A percentile compares a stretch with the other conserved stretches of the same genome.
Conservation (phyloP, 1,284 basidiomycete species). For the Anthracocystis setariae region DNA sequence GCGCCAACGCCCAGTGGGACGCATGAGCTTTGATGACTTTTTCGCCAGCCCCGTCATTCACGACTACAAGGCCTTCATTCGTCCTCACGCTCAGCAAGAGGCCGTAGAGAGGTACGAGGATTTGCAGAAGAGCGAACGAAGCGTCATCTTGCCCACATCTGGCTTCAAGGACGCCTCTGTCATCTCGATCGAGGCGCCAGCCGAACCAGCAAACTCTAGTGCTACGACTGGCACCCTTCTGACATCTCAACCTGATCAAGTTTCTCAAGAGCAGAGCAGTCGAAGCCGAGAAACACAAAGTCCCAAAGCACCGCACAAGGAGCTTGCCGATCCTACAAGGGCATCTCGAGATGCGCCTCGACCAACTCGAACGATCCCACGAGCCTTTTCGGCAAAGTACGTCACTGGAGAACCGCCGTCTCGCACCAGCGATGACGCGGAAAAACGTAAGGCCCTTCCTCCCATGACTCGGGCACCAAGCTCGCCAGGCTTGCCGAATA, state of each 20-base stretch:
- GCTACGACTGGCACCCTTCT: background rate
- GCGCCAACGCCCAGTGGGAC: slow-evolving; percentile 83
- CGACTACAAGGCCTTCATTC: slow-evolving; percentile 46
- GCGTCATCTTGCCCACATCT: slow-evolving; percentile 33
- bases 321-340: background rate
- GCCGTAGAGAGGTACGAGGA: slow-evolving; percentile 42
- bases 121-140: slow-evolving; percentile 38
- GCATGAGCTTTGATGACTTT: slow-evolving; percentile 91
- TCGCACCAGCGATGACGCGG: slow-evolving; percentile 17
- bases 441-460: slow-evolving; percentile 11
- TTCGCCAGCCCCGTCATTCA: slow-evolving; percentile 72
- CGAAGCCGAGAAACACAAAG: slow-evolving; percentile 3
- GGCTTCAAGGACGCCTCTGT: slow-evolving; percentile 26
- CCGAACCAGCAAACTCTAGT: background rate
- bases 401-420: slow-evolving; percentile 38
- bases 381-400: slow-evolving; percentile 46
- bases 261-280: slow-evolving; percentile 2
- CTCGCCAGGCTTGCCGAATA: slow-evolving; percentile 30
- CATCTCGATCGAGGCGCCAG: slow-evolving; percentile 6
- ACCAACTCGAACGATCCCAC: slow-evolving; percentile 20
- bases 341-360: slow-evolving; percentile 4
- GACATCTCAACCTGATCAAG: background rate
- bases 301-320: background rate
- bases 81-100: slow-evolving; percentile 35
- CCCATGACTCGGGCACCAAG: slow-evolving; percentile 22